These are phyloP conservation scores for Fusarium nurragi DNA, from an alignment of 2,329 filamentous ascomycete genomes.

Conservation along the genomic window DNA sequence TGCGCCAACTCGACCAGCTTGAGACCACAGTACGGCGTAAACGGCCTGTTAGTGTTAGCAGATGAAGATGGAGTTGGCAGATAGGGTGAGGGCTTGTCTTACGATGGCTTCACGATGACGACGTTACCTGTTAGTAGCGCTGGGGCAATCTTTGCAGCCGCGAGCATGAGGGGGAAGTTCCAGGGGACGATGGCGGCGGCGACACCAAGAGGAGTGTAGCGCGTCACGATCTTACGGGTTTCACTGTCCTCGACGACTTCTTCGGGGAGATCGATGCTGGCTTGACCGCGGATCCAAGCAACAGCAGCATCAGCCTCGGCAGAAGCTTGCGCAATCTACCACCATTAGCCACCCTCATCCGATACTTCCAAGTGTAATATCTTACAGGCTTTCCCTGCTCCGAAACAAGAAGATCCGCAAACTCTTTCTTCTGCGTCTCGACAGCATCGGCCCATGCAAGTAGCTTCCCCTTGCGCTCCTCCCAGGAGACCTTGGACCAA, in stretches of 20 bases:
- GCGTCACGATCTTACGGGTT: constrained; percentile 44
- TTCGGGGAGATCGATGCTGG: constrained; percentile 44
- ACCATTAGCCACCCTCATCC: accelerated
- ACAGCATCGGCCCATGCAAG: constrained; percentile 42
- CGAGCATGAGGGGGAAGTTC: constrained; percentile 66
- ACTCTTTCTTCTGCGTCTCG: constrained; percentile 28
- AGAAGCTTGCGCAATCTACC: constrained; percentile 35
- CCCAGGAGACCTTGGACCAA: constrained; percentile 42
- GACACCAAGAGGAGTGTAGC: constrained; percentile 55
- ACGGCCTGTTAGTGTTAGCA: constrained; percentile 47
- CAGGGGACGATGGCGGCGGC: constrained; percentile 61
- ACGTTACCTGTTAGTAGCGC: constrained; percentile 66
- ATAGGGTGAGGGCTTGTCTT: background rate
- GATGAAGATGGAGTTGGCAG: accelerated
- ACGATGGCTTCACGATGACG: constrained; percentile 66
- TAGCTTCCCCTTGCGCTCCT: constrained; percentile 38
- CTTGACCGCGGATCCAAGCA: constrained; percentile 45
- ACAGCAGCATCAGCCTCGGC: constrained; percentile 40
- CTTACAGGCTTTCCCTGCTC: constrained; percentile 48
- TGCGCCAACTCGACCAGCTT: constrained; percentile 69
- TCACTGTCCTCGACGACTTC: constrained; percentile 53
- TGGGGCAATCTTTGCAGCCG: constrained; percentile 63
- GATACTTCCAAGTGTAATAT: accelerated
- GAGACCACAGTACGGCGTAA: constrained; percentile 65
- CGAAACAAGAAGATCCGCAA: constrained; percentile 38